phyloP scores from a whole-genome alignment of 2,329 filamentous ascomycete genomes.

The Monosporascus cannonballus region DNA sequence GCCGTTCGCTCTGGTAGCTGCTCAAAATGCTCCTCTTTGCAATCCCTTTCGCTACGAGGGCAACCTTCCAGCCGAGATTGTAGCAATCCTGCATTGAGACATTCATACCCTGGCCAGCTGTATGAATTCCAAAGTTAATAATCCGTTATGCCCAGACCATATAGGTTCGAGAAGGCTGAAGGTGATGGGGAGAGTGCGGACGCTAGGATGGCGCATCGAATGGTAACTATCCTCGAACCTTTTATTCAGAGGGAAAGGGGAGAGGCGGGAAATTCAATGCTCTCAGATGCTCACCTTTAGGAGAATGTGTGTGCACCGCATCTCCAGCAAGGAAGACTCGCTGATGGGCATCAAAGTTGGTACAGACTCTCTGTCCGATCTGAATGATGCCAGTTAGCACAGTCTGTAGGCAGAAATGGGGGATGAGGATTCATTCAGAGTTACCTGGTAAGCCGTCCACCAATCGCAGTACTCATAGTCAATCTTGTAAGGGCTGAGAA shows the following conservation, averaged over 20 bases:
- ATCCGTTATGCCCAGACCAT: no score
- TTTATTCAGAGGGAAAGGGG: no score
- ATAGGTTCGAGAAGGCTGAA: no score
- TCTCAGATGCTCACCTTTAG: slow-evolving; percentile 36
- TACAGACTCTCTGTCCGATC: slow-evolving; percentile 42
- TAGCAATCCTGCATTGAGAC: slow-evolving; percentile 54
- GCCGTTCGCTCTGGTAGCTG: slow-evolving; percentile 15
- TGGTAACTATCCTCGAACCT: no score
- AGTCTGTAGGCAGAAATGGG: not conserved
- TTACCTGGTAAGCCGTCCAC: slow-evolving; percentile 60
- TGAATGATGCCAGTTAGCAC: slow-evolving; percentile 37
- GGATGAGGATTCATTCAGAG: not conserved
- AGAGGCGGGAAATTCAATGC: no score
- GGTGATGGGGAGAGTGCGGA: no score
- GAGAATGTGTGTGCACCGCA: slow-evolving; percentile 66
- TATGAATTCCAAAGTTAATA: not conserved
- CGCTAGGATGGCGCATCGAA: no score
- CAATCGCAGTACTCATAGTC: slow-evolving; percentile 57
- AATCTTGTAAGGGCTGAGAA: slow-evolving; percentile 56
- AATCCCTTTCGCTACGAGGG: slow-evolving; percentile 30
- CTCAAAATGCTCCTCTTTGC: slow-evolving; percentile 36
- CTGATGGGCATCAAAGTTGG: not conserved
- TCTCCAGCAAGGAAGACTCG: slow-evolving; percentile 44
- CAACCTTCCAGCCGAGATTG: slow-evolving; percentile 47
- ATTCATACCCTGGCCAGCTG: slow-evolving; percentile 63